Percentiles rank a stretch among this genome's conserved stretches.
Conservation (phyloP, 495 filamentous ascomycete species). For the Mycothermus thermophilus region DNA sequence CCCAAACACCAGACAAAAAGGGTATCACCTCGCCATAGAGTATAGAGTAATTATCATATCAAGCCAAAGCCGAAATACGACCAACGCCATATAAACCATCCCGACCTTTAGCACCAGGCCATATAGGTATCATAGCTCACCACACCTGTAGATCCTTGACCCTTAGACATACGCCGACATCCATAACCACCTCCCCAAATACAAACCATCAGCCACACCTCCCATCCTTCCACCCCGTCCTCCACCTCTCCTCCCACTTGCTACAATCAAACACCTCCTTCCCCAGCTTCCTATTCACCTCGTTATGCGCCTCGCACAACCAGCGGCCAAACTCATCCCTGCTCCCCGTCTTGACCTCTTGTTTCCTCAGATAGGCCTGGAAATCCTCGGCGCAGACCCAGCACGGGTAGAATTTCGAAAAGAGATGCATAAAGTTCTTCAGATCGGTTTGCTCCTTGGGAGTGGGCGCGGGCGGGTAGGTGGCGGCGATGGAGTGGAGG, state of each 20-base stretch:
- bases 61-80: no score
- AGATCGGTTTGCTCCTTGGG: conserved; percentile 57
- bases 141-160: no score
- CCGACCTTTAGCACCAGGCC: no score
- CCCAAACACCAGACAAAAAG: no score
- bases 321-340: conserved; percentile 71
- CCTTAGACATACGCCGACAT: no score
- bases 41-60: no score
- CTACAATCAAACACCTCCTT: conserved; percentile 85
- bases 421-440: conserved; percentile 60
- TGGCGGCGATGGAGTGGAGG: conserved; percentile 76
- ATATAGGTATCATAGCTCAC: no score
- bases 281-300: conserved; percentile 86
- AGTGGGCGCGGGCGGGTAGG: conserved; percentile 60
- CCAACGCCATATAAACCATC: no score
- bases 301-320: conserved; percentile 98
- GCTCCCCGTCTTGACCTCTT: conserved; percentile 52
- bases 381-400: conserved; percentile 93
- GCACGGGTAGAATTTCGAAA: conserved; percentile 82
- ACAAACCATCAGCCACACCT: conserved; percentile 41
- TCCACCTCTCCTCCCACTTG: conserved; percentile 89
- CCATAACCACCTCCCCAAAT: no score
- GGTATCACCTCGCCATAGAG: no score
- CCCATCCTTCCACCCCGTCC: conserved; percentile 87
- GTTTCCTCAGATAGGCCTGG: conserved; percentile 61